Base-by-base conservation (phyloP, 78 protist genomes). In the Dictyostelium capitatum region DNA sequence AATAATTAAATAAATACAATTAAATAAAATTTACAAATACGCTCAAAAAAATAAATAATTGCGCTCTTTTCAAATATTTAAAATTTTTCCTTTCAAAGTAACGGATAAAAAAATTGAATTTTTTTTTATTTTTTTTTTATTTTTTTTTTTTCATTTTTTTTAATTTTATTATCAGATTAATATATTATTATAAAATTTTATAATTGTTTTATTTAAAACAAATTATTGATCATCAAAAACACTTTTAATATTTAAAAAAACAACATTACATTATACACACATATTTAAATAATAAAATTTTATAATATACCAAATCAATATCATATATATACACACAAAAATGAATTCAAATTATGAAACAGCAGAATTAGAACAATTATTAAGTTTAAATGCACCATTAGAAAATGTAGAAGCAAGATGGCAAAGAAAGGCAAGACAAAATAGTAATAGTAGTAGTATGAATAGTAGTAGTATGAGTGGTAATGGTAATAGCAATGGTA, bases 381-480 rank as follows among this genome's bases (percentile, higher is more conserved):
- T 87, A 47, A 75, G 79, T 20, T 54, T 87, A 28, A 87, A 87
- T 57, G 79, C 93, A 23, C 93, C 93, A 78, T 65, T 87, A 43
- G 82, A 74, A 8, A 87, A 87, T 72, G 83, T 74, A 12, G 93
- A 87, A 65, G 83, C 93, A 50, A 48, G 93, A 48, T 87, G 93
- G 93, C 85, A 87, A 87, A 74, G 93, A 77, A 87, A 87, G 50
- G 79, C 83, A 5, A 77, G 92, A 73, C 74, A 84, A 59, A 67
- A 53, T 74, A 57, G 23, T 56, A 56, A 20, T 56, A 8, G 28
- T 56, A 5, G 19, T 54, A 56, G n/a, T 28, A 41, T 41, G 1
- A 65, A 28, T 17, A 25, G 4, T 15, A 32, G 19, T 67, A 67
- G 11, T 32, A 25, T 12, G 15, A 32, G 19, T 67, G 30, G 11